Conservation (phyloP, 31 red algal species). For the Odonthalia washingtoniensis region DNA sequence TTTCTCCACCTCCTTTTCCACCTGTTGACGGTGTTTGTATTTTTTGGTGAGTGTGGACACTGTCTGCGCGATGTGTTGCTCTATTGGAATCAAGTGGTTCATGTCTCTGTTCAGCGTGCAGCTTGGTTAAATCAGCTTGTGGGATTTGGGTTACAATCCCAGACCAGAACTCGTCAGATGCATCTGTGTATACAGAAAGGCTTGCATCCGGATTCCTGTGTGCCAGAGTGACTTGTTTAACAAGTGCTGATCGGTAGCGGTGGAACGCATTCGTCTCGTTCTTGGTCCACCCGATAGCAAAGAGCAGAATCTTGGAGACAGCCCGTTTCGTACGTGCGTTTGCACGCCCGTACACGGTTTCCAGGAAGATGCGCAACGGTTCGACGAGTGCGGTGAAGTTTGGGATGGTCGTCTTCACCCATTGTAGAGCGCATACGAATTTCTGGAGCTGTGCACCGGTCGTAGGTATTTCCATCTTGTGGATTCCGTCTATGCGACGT, state of each 20-base stretch:
- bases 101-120: neutral
- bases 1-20: too few relatives aligned
- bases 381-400: neutral
- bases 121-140: neutral
- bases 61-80: too few relatives aligned
- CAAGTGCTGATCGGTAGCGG: neutral
- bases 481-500: neutral
- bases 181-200: neutral
- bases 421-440: slow-evolving; percentile 2
- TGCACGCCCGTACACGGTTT: neutral
- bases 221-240: neutral
- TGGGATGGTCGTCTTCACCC: neutral
- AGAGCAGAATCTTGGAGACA: neutral
- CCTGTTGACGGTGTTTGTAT: too few relatives aligned
- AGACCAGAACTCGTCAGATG: neutral
- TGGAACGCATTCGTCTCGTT: neutral
- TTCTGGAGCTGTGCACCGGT: neutral
- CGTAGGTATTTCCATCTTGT: neutral
- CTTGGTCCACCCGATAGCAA: neutral
- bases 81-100: neutral
- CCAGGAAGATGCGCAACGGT: neutral
- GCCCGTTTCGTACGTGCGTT: neutral
- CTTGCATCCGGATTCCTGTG: neutral
- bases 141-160: neutral
- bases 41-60: too few relatives aligned